Evolutionary conservation across 441 rosid genomes (phyloP).

Genomic region (Brassica hybrid): DNA sequence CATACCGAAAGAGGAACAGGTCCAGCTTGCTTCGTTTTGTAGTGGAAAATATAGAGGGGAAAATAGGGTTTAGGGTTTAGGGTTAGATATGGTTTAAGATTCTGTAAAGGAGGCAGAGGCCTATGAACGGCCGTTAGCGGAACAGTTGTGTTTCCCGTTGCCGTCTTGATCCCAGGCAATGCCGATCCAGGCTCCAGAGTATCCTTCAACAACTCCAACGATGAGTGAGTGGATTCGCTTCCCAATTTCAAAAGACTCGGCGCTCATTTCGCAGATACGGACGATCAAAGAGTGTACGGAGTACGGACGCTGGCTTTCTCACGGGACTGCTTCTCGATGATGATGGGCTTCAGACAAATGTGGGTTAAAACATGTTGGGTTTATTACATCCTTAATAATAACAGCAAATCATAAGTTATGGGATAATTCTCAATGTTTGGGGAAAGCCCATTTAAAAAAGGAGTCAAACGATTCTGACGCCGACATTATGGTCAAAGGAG

Average conservation of each 20-base stretch:
- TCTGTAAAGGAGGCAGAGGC: constrained; percentile 56
- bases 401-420: neutral
- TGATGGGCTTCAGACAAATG: neutral
- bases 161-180: constrained; percentile 81
- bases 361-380: neutral
- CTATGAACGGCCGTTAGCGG: constrained; percentile 58
- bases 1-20: too few species aligned
- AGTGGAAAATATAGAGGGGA: too few species aligned
- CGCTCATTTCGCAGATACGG: constrained; percentile 18
- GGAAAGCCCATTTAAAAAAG: neutral
- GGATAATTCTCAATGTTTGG: neutral
- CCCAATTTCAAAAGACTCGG: constrained; percentile 47
- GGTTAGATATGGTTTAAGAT: too few species aligned
- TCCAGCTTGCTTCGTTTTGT: too few species aligned
- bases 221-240: constrained; percentile 64
- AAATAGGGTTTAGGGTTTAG: too few species aligned
- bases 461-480: constrained; percentile 22
- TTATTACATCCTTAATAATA: neutral
- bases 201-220: constrained; percentile 50
- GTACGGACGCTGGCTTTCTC: too few species aligned
- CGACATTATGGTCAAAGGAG: constrained; percentile 38
- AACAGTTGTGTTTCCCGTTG: constrained; percentile 79
- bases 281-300: neutral
- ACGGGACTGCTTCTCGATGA: neutral
- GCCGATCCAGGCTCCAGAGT: constrained; percentile 74